Evolutionary conservation across 768 basidiomycete species (phyloP).

Genomic region (Suillus clintonianus): DNA sequence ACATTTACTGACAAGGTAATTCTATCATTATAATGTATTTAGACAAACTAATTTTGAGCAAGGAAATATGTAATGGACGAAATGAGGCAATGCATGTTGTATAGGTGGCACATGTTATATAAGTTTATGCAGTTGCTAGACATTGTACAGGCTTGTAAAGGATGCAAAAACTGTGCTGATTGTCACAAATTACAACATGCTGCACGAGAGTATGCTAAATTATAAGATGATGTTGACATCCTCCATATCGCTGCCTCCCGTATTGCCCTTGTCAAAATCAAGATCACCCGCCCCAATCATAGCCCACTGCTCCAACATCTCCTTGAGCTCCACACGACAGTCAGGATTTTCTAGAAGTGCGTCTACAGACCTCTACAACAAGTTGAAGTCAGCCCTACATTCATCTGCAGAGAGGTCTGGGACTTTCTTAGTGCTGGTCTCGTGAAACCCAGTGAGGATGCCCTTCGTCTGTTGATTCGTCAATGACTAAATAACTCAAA

Average conservation of each 20-base stretch:
- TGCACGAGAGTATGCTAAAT: background rate
- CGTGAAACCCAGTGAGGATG: too few relatives aligned
- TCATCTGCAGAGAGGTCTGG: background rate
- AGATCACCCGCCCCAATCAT: background rate
- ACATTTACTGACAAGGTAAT: background rate
- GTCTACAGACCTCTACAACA: background rate
- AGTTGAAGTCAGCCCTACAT: background rate
- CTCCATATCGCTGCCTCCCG: background rate
- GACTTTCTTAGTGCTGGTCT: background rate
- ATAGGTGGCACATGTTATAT: too few relatives aligned
- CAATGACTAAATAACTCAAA: too few relatives aligned
- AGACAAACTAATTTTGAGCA: too few relatives aligned
- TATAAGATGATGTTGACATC: background rate
- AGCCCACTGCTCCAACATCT: background rate
- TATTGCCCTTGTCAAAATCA: too few relatives aligned
- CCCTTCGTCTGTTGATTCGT: too few relatives aligned
- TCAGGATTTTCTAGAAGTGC: background rate
- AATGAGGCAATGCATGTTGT: too few relatives aligned
- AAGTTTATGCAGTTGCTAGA: too few relatives aligned
- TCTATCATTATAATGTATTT: background rate
- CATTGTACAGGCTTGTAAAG: background rate
- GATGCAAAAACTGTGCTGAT: background rate
- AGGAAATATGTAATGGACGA: too few relatives aligned
- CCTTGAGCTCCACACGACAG: background rate
- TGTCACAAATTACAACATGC: background rate